A percentile compares a stretch with the other conserved stretches of the same genome.
Evolutionary conservation across 192 early-diverging fungal genomes (phyloP).

Genomic region (Rhizoclosmatium globosum): DNA sequence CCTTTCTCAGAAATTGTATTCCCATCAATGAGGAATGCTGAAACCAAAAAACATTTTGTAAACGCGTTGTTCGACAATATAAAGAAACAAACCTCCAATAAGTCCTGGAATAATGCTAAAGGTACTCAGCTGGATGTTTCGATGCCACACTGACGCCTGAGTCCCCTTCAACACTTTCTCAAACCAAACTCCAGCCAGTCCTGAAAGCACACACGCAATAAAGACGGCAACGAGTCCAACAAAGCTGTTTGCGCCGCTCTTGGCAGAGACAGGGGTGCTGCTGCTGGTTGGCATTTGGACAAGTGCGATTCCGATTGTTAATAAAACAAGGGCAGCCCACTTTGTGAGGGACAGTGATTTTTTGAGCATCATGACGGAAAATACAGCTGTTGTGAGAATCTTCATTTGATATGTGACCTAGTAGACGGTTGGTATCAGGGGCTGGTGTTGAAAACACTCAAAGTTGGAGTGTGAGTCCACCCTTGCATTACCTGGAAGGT

Average conservation of each 20-base stretch:
- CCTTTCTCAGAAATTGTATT: slow-evolving; percentile 72
- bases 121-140: slow-evolving; percentile 88
- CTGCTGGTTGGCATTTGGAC: slow-evolving; percentile 75
- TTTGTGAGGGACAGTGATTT: slow-evolving; percentile 73
- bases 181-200: slow-evolving; percentile 97
- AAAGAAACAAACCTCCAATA: slow-evolving; percentile 61
- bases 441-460: not conserved
- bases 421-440: not conserved
- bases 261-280: slow-evolving; percentile 8
- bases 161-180: slow-evolving; percentile 96
- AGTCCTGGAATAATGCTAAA: slow-evolving; percentile 74
- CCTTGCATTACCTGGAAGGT: slow-evolving; percentile 75
- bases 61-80: not conserved
- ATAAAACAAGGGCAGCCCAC: slow-evolving; percentile 82
- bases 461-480: too few species aligned
- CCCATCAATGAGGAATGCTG: slow-evolving; percentile 79
- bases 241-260: slow-evolving; percentile 51
- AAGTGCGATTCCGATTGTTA: slow-evolving; percentile 89
- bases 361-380: slow-evolving; percentile 84
- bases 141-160: slow-evolving; percentile 83
- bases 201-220: slow-evolving; percentile 88
- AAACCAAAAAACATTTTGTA: slow-evolving; percentile 39
- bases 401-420: slow-evolving; percentile 96
- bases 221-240: slow-evolving; percentile 82
- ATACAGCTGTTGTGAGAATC: slow-evolving; percentile 95